Evolutionary conservation across 306 rosid genomes (phyloP), one percentile per base, ranked within the genome.

Genomic region (Dicorynia guianensis): DNA sequence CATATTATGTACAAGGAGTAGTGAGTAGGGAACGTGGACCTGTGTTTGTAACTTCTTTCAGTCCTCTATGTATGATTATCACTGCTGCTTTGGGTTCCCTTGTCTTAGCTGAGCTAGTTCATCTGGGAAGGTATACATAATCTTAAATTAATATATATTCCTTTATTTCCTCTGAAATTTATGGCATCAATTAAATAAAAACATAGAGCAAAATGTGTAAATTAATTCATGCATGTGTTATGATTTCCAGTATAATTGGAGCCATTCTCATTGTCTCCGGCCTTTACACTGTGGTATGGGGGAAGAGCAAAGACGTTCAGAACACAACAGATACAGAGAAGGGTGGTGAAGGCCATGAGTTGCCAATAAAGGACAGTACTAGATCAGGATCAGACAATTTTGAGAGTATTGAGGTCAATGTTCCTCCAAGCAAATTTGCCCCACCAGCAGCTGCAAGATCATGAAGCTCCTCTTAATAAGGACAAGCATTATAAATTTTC

Each of bases 251-350:
- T 60, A 58, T 95, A 47, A 65, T 95, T 44, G 99, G 99, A 67
- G 97, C 99, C 3, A 53, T 95, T 73, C 36, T 95, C 18, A 95
- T 95, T 55, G 97, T 95, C 17, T 48, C 62, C 9, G 99, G 99
- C 14, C 96, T 95, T 39, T 95, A 95, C 90, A 88, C 92, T 5
- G 96, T 92, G 71, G 99, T 95, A 33, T 95, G 99, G 99, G 99
- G 96, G 0, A 92, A 95, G 82, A 89, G 93, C 88, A 95, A 86
- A 81, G 99, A 95, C 53, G 79, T 67, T 12, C 7, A 12, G 8
- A 71, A 25, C 68, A 47, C 66, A 67, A 68, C 7, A 43, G 86
- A 59, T 1, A 58, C 9, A 70, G 85, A 72, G 62, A 87, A 87
- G 79, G 76, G 44, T 3, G 76, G 44, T 3, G 83, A 43, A 58